Conservation (phyloP, 768 basidiomycete genomes). For the Leucocoprinus birnbaumii region DNA sequence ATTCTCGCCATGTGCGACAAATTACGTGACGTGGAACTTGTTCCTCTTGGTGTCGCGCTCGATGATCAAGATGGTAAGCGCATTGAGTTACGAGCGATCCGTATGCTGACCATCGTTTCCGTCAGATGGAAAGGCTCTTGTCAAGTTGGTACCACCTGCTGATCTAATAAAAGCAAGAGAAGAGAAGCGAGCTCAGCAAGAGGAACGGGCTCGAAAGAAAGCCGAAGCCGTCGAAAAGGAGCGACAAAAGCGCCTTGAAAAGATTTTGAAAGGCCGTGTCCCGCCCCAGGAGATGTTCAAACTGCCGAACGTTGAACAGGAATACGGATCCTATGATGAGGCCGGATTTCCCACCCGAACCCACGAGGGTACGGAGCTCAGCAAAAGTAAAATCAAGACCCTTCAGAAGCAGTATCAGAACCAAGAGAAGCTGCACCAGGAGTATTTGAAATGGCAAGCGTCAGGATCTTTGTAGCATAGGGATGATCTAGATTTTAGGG, state of each 20-base stretch:
- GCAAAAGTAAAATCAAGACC: constrained; percentile 80
- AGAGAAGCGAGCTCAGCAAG: constrained; percentile 74
- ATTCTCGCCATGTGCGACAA: constrained; percentile 87
- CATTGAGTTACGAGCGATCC: neutral
- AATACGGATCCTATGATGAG: constrained; percentile 84
- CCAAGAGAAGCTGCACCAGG: constrained; percentile 81
- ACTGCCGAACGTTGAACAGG: constrained; percentile 74
- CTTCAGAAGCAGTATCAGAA: constrained; percentile 64
- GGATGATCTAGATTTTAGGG: constrained; percentile 1
- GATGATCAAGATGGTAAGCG: constrained; percentile 91
- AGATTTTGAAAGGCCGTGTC: constrained; percentile 82
- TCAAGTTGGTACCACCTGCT: constrained; percentile 84
- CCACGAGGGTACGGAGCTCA: constrained; percentile 77
- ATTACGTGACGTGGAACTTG: constrained; percentile 84
- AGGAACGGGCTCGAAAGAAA: constrained; percentile 80
- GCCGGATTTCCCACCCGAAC: constrained; percentile 85
- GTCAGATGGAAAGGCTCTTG: constrained; percentile 89
- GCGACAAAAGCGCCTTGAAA: constrained; percentile 65
- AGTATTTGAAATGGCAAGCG: constrained; percentile 56
- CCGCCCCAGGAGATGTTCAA: constrained; percentile 80
- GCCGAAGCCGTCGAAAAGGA: constrained; percentile 64
- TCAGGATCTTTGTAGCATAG: constrained; percentile 11
- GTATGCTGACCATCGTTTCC: constrained; percentile 3
- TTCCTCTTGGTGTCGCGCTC: constrained; percentile 92
- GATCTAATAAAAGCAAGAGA: constrained; percentile 83